These are phyloP conservation scores for Hypsizygus ulmarius DNA, from an alignment of 1,284 basidiomycete species.

Conservation along the genomic window DNA sequence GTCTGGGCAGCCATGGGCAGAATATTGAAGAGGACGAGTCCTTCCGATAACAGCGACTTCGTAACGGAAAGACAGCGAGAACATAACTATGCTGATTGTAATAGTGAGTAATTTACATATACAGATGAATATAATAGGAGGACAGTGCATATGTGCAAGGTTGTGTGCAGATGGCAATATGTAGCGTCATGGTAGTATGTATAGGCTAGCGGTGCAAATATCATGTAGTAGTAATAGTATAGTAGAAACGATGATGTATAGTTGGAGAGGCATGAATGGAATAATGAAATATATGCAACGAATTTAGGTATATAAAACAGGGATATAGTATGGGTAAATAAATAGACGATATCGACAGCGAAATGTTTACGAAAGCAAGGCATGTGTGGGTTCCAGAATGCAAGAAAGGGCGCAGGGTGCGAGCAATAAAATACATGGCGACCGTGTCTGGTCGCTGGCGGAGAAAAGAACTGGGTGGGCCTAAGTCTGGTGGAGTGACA, in stretches of 20 bases:
- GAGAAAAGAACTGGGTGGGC: too few species aligned
- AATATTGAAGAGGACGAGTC: too few species aligned
- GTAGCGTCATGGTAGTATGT: conserved; percentile 1
- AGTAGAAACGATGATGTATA: conserved; percentile 9
- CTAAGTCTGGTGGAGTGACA: not conserved
- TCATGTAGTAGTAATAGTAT: not conserved
- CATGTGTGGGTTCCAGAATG: not conserved
- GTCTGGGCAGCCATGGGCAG: too few species aligned
- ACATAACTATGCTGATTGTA: conserved; percentile 9
- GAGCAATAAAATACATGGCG: too few species aligned
- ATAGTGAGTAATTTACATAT: conserved; percentile 10
- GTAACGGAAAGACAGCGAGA: conserved; percentile 6
- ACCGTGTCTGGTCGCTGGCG: too few species aligned
- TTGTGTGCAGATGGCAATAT: conserved; percentile 7
- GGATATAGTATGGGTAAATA: conserved; percentile 10
- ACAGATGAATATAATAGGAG: conserved; percentile 13
- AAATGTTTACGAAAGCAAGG: not conserved
- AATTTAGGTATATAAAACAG: conserved; percentile 12
- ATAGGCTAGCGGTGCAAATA: not conserved
- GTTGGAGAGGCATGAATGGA: not conserved
- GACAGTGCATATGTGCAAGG: conserved; percentile 13
- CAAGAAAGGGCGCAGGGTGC: not conserved
- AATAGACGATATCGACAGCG: conserved; percentile 8
- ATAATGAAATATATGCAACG: conserved; percentile 15
- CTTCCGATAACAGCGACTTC: too few species aligned